Base-by-base conservation (phyloP, 768 basidiomycete genomes). In the Kwoniella bestiolae region DNA sequence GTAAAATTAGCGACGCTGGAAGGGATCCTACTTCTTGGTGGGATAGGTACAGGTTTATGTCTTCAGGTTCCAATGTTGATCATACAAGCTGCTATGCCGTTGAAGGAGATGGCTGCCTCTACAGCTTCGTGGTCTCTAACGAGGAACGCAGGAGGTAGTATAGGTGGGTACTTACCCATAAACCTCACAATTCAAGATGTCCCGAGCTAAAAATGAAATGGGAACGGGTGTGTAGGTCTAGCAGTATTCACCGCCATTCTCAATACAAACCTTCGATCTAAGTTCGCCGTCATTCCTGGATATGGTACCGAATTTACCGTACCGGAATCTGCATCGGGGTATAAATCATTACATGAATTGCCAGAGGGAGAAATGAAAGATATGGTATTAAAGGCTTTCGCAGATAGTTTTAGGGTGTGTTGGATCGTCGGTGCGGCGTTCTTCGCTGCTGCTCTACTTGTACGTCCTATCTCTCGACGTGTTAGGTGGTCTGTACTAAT, bases 1-100 rank as follows among this genome's bases (percentile, higher is more conserved):
- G 60, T 71, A 44, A 32, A 70, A 0, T 65, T 71, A 12, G 69
- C 65, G 7, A 55, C 53, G 0, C 69, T 76, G 28, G 73, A 75
- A 56, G 76, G 71, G 35, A 57, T 81, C 8, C 60, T 73, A 14
- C 59, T 75, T 25, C 46, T 81, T 14, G 68, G 70, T 0, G 80
- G 72, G 3, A 53, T 77, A 3, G 78, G 78, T 4, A 63, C 72
- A 28, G 80, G 80, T 12, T 53, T 72, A 23, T 72, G 71, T 26
- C 65, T 81, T 0, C 60, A 63, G 12, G 61, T 67, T 4, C 78
- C 78, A 0, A 51, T 79, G 49, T 50, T 81, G 23, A 66, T 76
- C 28, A 45, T 81, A 0, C 78, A 79, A 56, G 73, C 77, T 16
- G 79, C 80, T 6, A 81, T 81, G 80, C 80, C 80, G 1, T 44